Base-by-base conservation (phyloP, 768 basidiomycete genomes). In the Rhodotorula graminis region DNA sequence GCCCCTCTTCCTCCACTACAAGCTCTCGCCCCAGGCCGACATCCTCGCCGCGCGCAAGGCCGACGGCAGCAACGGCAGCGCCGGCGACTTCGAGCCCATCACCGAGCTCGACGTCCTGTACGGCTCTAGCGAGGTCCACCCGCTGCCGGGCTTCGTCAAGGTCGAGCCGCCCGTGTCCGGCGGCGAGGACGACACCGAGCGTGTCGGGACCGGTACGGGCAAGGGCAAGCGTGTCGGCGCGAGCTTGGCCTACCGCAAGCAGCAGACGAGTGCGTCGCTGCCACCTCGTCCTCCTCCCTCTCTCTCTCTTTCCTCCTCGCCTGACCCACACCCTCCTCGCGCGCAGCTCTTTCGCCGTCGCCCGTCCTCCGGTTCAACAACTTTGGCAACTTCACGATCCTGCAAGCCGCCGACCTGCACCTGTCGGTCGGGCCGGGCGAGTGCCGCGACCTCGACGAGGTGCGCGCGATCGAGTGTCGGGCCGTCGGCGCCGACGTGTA, bases 401-500 rank as follows among this genome's bases (percentile, higher is more conserved):
- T 94, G 57, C 90, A 93, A 82, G 85, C 97, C 46, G 95, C 95
- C 11, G 95, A 99, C 80, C 84, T 99, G 42, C 95, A 99, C 80
- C 98, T 87, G 81, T 91, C 90, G 0, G 91, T 93, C 63, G 86
- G 88, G 9, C 84, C 85, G 47, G 93, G 93, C 5, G 77, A 81
- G 15, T 97, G 95, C 79, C 85, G 86, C 50, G 73, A 71, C 62
- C 37, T 69, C 67, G 76, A 75, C 56, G 42, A 68, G 15, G 21
- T 33, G 3, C 70, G 56, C 27, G 65, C 44, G 14, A 40, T 4
- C 11, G 71, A 63, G 40, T 72, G 71, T 47, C 53, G 47, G 14
- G 2, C 29, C 18, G 31, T 31, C 18, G 77, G 80, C 0, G 90
- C 92, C 5, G 95, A 98, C 79, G 87, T 88, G 72, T 84, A 90